Evolutionary conservation across 495 filamentous ascomycete genomes (phyloP).

Genomic region (Amphirosellinia nigrospora): DNA sequence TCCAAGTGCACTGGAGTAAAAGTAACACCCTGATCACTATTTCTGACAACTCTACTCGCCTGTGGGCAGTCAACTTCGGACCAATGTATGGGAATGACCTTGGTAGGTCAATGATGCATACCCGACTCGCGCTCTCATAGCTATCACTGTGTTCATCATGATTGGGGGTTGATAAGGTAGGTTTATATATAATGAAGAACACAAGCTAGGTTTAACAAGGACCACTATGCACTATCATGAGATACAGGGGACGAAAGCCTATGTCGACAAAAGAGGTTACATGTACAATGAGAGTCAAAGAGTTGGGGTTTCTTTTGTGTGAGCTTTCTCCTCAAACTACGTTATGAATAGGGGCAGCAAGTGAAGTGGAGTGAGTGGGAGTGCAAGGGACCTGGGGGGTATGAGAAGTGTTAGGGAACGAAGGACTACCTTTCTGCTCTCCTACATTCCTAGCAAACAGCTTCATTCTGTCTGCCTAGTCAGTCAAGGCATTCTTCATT

Average conservation of each 20-base stretch:
- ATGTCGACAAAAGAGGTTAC: not conserved
- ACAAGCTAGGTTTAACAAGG: not conserved
- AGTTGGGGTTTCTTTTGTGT: not conserved
- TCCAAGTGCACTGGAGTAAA: too few relatives aligned
- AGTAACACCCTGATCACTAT: too few relatives aligned
- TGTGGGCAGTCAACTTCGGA: too few relatives aligned
- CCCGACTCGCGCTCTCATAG: too few relatives aligned
- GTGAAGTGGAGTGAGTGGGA: not conserved
- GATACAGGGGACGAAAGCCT: not conserved
- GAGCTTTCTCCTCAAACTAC: not conserved
- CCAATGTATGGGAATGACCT: too few relatives aligned
- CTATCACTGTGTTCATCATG: too few relatives aligned
- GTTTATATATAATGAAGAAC: not conserved
- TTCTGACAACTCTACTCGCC: too few relatives aligned
- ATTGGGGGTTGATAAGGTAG: too few relatives aligned
- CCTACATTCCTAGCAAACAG: not conserved
- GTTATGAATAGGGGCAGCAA: not conserved
- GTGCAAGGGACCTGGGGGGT: not conserved
- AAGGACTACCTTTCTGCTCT: not conserved
- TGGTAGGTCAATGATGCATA: too few relatives aligned
- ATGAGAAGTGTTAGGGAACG: not conserved
- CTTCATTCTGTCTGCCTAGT: not conserved
- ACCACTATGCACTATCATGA: not conserved
- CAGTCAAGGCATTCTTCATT: not conserved
- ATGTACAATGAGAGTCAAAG: not conserved